Conservation (phyloP, 768 basidiomycete species). For the Mycena polygramma region DNA sequence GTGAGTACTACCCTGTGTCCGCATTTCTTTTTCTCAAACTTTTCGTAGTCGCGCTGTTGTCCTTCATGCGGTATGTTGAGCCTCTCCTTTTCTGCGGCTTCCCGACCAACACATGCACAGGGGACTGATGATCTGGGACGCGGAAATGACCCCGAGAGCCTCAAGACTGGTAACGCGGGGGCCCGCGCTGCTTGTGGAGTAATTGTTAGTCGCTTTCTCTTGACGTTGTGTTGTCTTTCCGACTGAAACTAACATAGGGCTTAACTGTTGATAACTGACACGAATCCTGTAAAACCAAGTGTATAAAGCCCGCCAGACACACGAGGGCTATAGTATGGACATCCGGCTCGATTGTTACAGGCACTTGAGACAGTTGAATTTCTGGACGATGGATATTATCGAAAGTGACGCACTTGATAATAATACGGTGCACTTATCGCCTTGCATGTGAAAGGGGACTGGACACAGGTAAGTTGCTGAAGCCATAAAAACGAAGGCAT, state of each 20-base stretch:
- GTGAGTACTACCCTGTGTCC: conserved; percentile 51
- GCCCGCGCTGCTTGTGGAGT: conserved; percentile 86
- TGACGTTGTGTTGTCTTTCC: background rate
- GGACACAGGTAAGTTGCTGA: background rate
- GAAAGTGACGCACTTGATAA: conserved; percentile 57
- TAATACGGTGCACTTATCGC: conserved; percentile 67
- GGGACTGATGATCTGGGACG: conserved; percentile 86
- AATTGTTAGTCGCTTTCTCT: conserved; percentile 50
- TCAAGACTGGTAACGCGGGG: conserved; percentile 85
- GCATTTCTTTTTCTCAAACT: conserved; percentile 15
- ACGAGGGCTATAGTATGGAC: background rate
- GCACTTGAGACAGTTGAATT: conserved; percentile 37
- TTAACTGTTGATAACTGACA: background rate
- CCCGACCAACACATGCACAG: conserved; percentile 45
- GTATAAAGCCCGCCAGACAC: background rate
- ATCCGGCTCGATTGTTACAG: conserved; percentile 27
- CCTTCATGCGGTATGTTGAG: conserved; percentile 70
- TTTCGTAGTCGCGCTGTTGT: conserved; percentile 74
- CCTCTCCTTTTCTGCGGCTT: conserved; percentile 24
- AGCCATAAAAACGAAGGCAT: background rate
- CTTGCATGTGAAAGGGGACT: conserved; percentile 54
- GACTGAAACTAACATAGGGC: conserved; percentile 24
- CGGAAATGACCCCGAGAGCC: conserved; percentile 75
- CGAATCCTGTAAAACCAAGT: background rate
- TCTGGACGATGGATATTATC: background rate